phyloP scores from a whole-genome alignment of 225 moss, liverwort and hornwort species.

The Thuidium tamariscinum region DNA sequence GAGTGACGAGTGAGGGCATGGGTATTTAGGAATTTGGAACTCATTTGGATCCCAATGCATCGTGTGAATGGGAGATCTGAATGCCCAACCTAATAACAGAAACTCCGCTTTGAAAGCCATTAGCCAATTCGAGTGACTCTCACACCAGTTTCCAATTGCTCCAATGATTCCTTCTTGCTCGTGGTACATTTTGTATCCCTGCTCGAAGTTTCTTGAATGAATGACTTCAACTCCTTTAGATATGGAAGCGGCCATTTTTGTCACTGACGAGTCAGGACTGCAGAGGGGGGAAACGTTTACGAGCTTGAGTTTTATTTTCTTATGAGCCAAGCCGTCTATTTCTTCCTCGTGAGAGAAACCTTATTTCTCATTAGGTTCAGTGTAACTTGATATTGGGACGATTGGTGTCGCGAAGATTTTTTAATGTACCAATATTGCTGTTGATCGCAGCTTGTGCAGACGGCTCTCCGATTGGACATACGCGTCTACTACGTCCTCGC shows the following conservation, averaged over 20 bases:
- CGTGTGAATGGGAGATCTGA: not conserved
- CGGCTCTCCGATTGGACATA: slow-evolving; percentile 61
- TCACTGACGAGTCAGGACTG: not conserved
- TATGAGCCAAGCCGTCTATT: not conserved
- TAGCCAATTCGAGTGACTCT: not conserved
- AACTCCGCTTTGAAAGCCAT: not conserved
- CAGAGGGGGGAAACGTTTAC: not conserved
- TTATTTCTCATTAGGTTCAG: not conserved
- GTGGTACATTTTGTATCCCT: not conserved
- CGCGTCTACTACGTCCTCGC: slow-evolving; percentile 77
- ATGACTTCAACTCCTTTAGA: not conserved
- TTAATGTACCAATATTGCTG: not conserved
- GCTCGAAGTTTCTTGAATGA: not conserved
- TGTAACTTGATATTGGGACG: not conserved
- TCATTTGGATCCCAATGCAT: not conserved
- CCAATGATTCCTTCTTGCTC: no score
- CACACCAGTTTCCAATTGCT: not conserved
- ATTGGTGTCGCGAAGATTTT: not conserved
- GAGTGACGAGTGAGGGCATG: not conserved
- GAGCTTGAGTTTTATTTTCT: not conserved
- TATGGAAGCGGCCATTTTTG: not conserved
- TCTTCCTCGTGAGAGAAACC: not conserved
- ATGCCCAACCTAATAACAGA: not conserved
- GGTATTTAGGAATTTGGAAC: not conserved
- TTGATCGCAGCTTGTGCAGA: slow-evolving; percentile 64